Evolutionary conservation across 345 rosid genomes (phyloP).

Genomic region (Gossypium turneri): DNA sequence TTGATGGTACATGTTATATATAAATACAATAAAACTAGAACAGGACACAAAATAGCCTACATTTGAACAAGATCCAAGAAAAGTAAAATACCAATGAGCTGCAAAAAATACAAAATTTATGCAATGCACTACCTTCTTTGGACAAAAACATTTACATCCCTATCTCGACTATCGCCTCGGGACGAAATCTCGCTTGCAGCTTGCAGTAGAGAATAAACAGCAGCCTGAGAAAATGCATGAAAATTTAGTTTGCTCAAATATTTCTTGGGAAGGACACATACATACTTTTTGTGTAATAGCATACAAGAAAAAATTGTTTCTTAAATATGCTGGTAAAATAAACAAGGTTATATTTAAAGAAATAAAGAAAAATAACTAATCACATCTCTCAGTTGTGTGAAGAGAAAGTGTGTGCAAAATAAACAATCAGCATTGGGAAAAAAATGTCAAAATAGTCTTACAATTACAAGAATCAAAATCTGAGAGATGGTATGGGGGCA

Average conservation of each 20-base stretch:
- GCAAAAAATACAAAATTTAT: background rate
- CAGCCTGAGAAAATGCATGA: slow-evolving; percentile 48
- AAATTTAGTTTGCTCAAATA: background rate
- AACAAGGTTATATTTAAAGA: no score
- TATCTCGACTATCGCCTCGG: slow-evolving; percentile 68
- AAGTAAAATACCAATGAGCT: background rate
- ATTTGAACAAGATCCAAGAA: background rate
- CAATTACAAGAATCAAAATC: background rate
- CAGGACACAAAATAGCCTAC: background rate
- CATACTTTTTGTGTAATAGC: background rate
- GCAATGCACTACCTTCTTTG: slow-evolving; percentile 61
- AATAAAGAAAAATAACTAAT: background rate
- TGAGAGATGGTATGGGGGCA: background rate
- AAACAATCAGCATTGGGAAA: background rate
- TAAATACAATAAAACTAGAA: background rate
- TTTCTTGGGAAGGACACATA: background rate
- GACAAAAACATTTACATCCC: slow-evolving; percentile 64
- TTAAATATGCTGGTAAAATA: no score
- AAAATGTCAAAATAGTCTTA: background rate
- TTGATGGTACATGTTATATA: background rate
- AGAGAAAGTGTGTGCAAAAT: background rate
- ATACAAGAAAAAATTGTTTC: no score
- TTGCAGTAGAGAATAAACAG: slow-evolving; percentile 77
- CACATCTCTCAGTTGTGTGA: background rate
- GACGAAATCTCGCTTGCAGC: slow-evolving; percentile 88